Percentiles rank a stretch among this genome's conserved stretches.
phyloP scores from a whole-genome alignment of 2,329 filamentous ascomycete species.

The Cladorrhinum sp. region DNA sequence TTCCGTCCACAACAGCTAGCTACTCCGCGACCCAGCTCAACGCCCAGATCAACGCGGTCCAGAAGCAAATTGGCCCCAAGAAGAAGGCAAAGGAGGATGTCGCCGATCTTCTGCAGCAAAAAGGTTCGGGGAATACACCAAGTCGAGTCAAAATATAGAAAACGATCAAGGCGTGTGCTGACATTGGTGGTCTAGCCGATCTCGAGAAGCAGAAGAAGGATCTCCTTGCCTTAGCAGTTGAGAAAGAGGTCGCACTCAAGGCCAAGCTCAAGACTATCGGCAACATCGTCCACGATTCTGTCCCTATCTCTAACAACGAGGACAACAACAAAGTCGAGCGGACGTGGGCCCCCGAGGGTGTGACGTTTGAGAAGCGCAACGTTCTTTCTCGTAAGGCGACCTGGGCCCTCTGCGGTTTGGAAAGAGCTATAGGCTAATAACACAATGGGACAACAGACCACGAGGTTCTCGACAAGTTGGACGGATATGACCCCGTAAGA shows the following conservation, averaged over 20 bases:
- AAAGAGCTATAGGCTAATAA: background rate
- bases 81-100: conserved; percentile 95
- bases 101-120: conserved; percentile 73
- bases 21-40: conserved; percentile 64
- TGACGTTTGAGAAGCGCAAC: conserved; percentile 70
- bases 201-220: conserved; percentile 81
- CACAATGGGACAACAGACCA: conserved; percentile 52
- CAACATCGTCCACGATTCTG: conserved; percentile 87
- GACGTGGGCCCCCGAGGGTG: conserved; percentile 77
- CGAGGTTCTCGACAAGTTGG: conserved; percentile 82
- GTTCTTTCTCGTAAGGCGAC: conserved; percentile 61
- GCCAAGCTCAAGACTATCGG: conserved; percentile 81
- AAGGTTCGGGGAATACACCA: conserved; percentile 37
- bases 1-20: conserved; percentile 16
- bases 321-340: conserved; percentile 78
- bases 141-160: background rate
- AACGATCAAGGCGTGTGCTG: conserved; percentile 1
- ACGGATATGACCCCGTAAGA: conserved; percentile 89
- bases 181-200: conserved; percentile 41
- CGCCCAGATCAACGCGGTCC: conserved; percentile 79
- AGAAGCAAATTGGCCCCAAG: conserved; percentile 87
- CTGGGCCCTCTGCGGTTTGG: background rate
- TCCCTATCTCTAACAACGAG: conserved; percentile 81
- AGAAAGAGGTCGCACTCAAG: conserved; percentile 72
- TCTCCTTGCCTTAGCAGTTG: conserved; percentile 67